phyloP scores from a whole-genome alignment of 192 early-diverging fungal species.

The Entomortierella chlamydospora region DNA sequence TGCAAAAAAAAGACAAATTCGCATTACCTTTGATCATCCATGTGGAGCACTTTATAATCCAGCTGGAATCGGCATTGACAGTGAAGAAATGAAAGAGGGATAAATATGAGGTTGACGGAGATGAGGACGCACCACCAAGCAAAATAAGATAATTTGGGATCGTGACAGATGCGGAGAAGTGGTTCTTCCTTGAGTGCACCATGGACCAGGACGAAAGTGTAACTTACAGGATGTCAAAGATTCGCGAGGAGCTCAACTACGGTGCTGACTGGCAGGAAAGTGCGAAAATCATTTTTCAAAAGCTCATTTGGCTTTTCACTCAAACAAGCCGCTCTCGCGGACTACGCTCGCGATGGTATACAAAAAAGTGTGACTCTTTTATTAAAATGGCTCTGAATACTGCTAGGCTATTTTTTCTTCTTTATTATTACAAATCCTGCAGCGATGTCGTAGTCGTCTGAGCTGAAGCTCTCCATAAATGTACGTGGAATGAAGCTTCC shows the following conservation, averaged over 20 bases:
- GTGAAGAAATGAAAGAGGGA: conserved; percentile 17
- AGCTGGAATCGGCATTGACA: conserved; percentile 22
- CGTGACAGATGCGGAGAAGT: conserved; percentile 9
- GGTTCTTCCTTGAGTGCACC: conserved; percentile 5
- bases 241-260: conserved; percentile 4
- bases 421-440: too few relatives aligned
- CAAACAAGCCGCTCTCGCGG: too few relatives aligned
- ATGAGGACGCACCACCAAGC: neutral
- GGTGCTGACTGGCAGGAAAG: conserved; percentile 7
- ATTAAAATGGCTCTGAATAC: too few relatives aligned
- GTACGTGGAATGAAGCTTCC: too few relatives aligned
- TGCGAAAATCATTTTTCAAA: conserved; percentile 4
- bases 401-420: too few relatives aligned
- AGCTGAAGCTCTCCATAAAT: too few relatives aligned
- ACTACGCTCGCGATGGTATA: neutral
- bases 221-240: conserved; percentile 10
- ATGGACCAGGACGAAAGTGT: conserved; percentile 6
- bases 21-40: too few relatives aligned
- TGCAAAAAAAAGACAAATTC: too few relatives aligned
- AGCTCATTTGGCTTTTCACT: conserved; percentile 29
- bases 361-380: too few relatives aligned
- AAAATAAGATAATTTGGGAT: conserved; percentile 12
- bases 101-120: conserved; percentile 9
- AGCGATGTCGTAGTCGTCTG: too few relatives aligned
- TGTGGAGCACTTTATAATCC: too few relatives aligned